Conservation (phyloP, 805 yeast genomes). For the Clavispora carvajalis region DNA sequence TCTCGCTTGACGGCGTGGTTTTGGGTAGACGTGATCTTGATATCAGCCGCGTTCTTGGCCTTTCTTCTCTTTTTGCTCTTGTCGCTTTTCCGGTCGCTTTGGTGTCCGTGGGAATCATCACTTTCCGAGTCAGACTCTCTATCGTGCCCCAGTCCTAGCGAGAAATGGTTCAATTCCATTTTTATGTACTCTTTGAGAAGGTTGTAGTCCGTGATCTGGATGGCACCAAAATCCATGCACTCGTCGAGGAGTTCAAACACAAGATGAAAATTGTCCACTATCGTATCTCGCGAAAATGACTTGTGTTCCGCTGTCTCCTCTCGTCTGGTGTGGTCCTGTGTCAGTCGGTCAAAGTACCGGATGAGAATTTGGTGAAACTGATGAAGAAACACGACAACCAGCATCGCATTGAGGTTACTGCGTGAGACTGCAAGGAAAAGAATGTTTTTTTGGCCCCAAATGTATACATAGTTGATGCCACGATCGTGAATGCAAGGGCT, state of each 20-base stretch:
- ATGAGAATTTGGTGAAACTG: conserved; percentile 25
- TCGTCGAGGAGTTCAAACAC: conserved; percentile 84
- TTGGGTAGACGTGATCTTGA: conserved; percentile 24
- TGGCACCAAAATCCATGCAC: conserved; percentile 83
- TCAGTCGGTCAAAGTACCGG: conserved; percentile 19
- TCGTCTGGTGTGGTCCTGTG: not conserved
- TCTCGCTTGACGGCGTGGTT: conserved; percentile 34
- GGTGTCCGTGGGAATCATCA: conserved; percentile 5
- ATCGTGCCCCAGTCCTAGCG: conserved; percentile 3
- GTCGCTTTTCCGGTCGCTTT: not conserved
- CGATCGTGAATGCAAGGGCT: conserved; percentile 42
- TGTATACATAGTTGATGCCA: conserved; percentile 53
- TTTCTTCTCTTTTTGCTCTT: conserved; percentile 9
- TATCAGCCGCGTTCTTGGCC: not conserved
- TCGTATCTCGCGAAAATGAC: conserved; percentile 35
- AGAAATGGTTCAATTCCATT: conserved; percentile 33
- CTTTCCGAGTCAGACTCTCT: conserved; percentile 8
- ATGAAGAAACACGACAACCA: conserved; percentile 51
- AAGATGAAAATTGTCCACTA: conserved; percentile 68
- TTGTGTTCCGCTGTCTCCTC: not conserved
- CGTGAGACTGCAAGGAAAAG: conserved; percentile 37
- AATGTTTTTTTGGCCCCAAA: conserved; percentile 42
- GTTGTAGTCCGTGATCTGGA: conserved; percentile 77
- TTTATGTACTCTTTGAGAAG: conserved; percentile 75
- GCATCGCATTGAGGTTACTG: conserved; percentile 53